phyloP scores from a whole-genome alignment of 495 filamentous ascomycete genomes.

The Amniculicola lignicola region DNA sequence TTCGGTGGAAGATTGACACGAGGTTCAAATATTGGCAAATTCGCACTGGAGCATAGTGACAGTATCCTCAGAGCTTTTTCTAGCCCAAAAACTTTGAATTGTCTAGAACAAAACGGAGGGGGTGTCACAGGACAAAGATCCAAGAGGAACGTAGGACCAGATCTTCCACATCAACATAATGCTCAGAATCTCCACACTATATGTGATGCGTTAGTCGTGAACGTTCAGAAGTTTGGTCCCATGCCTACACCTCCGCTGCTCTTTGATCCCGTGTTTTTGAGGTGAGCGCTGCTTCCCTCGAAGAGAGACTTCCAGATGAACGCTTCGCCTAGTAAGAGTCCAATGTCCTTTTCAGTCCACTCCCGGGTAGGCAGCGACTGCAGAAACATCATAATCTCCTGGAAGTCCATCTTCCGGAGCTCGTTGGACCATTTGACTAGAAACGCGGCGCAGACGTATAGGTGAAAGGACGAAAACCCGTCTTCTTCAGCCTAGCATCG shows the following conservation, averaged over 20 bases:
- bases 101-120: no score
- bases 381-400: constrained; percentile 99
- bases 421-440: constrained; percentile 98
- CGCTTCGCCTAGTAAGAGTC: constrained; percentile 89
- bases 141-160: no score
- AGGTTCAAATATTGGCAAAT: no score
- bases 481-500: constrained; percentile 80
- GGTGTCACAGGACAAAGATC: no score
- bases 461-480: constrained; percentile 95
- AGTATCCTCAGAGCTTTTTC: no score
- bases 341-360: constrained; percentile 98
- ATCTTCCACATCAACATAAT: no score
- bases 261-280: constrained; percentile 43
- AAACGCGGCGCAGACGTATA: constrained; percentile 97
- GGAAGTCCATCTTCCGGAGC: constrained; percentile 90
- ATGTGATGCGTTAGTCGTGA: no score
- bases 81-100: no score
- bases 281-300: constrained; percentile 80
- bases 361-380: constrained; percentile 90
- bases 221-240: constrained; percentile 34
- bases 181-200: no score
- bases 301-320: constrained; percentile 96
- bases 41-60: no score
- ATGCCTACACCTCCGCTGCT: constrained; percentile 27
- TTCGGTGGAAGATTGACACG: no score